Conservation (phyloP, 495 filamentous ascomycete species). For the Penicillium paxilli region DNA sequence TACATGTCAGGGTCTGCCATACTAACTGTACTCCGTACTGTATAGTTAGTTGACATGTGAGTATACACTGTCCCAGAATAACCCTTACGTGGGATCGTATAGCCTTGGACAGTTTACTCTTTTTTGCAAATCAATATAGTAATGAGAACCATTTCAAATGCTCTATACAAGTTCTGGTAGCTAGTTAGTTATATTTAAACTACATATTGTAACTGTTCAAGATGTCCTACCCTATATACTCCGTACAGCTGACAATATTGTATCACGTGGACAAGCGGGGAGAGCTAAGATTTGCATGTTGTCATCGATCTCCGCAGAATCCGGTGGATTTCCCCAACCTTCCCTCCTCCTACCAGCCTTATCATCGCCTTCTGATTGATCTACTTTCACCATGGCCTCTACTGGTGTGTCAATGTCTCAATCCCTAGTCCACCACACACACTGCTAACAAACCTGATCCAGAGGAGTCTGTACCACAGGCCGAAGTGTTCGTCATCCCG, state of each 20-base stretch:
- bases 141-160: too few relatives aligned
- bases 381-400: constrained; percentile 9
- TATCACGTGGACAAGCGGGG: constrained; percentile 21
- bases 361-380: background rate
- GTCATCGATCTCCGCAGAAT: constrained; percentile 19
- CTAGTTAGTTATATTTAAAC: too few relatives aligned
- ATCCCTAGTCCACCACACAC: background rate
- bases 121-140: too few relatives aligned
- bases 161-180: too few relatives aligned
- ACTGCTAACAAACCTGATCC: constrained; percentile 3
- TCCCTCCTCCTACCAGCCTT: background rate
- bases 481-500: constrained; percentile 23
- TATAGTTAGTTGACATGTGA: background rate
- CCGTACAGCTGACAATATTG: too few relatives aligned
- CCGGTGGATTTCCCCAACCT: background rate
- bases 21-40: background rate
- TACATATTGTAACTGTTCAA: too few relatives aligned
- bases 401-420: constrained; percentile 6
- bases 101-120: too few relatives aligned
- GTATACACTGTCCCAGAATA: too few relatives aligned
- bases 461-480: constrained; percentile 18
- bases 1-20: background rate
- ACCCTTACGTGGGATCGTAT: too few relatives aligned
- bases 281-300: too few relatives aligned
- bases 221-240: too few relatives aligned